Evolutionary conservation across 1,139 yeast genomes (phyloP), one percentile per base, ranked within the genome.

Genomic region (Scheffersomyces lignicola): DNA sequence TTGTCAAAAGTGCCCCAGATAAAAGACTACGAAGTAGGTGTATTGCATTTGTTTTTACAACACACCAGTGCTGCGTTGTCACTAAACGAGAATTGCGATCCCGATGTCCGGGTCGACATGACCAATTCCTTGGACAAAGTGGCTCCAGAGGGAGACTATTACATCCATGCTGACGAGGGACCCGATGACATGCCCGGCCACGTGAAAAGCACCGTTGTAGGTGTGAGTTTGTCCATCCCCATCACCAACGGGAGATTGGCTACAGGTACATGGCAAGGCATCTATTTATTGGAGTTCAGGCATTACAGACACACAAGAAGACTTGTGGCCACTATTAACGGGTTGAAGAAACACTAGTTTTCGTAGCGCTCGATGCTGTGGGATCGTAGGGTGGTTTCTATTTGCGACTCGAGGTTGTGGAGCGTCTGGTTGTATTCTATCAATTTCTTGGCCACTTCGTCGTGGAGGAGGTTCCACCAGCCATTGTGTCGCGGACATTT

Each of bases 161-260:
- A 79, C 47, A 60, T 76, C 28, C 92, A 84, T 51, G 73, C 70
- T 1, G 90, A 81, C 40, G 95, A 85, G 57, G 95, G 86, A 1
- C 76, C 84, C 2, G 92, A 85, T 54, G 94, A 85, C 54, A 82
- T 83, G 87, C 87, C 92, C 1, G 86, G 89, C 0, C 95, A 85
- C 55, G 78, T 81, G 38, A 80, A 83, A 50, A 71, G 84, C 22
- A 62, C 80, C 28, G 60, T 83, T 32, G 72, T 83, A 8, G 94
- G 95, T 17, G 82, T 78, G 2, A 71, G 78, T 9, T 62, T 85
- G 28, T 66, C 75, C 10, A 76, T 85, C 32, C 95, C 95, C 2
- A 83, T 85, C 35, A 54, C 71, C 12, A 75, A 83, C 47, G 95
- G 95, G 0, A 57, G 66, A 31, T 60, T 85, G 40, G 83, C 82